Evolutionary conservation across 2,329 filamentous ascomycete genomes (phyloP), one percentile per base, ranked within the genome.

Genomic region (Alternaria angustiovoidea): DNA sequence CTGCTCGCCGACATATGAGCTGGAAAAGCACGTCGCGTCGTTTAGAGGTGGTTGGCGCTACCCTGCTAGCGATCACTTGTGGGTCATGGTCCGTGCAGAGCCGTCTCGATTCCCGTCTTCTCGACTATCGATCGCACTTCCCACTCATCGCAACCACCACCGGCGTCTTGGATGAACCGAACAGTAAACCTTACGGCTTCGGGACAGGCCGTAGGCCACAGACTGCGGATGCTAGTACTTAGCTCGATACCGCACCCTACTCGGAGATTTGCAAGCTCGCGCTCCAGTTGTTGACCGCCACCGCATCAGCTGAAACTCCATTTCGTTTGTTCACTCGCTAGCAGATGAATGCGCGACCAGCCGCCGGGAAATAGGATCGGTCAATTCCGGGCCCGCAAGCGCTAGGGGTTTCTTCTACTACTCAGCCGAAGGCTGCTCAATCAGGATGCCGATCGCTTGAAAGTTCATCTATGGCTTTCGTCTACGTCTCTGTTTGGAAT

Each of bases 401-500:
- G 32, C 53, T 55, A 55, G 43, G 38, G 32, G 28, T n/a, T 47
- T 20, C 51, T 39, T 46, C 32, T 28, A 48, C 53, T 48, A 26
- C 34, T 54, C 34, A 38, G 18, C 53, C 42, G 38, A 26, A 28
- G 30, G 32, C 51, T 38, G 47, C 49, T 60, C 11, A 22, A 62
- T 60, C 32, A 44, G 52, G 44, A 38, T 44, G 51, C n/a, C 44
- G 57, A 63, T 58, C 59, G 47, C 55, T 41, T 46, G 22, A 20
- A 28, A 43, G 42, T 51, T 36, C 14, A 12, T 49, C 32, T n/a
- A 26, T 49, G 30, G 46, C 46, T 49, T 49, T 39, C 34, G 42
- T 43, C 38, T 11, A 49, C 55, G 44, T 53, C 54, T 53, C 36
- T 60, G 26, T 47, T 46, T 26, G 43, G 24, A 28, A 24, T 48